These are phyloP conservation scores for Neofusicoccum laricinum DNA, from an alignment of 2,329 filamentous ascomycete species.

Conservation along the genomic window DNA sequence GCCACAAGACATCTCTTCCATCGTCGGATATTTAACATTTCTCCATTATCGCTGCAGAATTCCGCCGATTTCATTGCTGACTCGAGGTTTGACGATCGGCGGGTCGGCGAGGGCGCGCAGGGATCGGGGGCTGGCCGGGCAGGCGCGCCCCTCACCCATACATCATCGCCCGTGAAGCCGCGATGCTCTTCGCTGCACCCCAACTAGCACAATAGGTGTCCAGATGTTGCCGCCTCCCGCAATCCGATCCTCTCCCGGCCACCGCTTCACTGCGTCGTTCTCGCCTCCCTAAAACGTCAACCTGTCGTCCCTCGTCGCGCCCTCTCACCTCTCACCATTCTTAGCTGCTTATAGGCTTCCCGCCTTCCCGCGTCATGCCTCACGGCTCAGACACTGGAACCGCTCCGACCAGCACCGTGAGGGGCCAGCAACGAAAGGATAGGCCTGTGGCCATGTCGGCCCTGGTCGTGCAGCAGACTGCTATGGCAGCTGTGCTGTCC, in stretches of 20 bases:
- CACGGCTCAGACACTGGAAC: no score
- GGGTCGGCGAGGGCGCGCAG: not conserved
- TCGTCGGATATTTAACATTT: no score
- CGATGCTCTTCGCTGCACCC: not conserved
- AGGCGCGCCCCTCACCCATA: not conserved
- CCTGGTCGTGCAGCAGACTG: slow-evolving; percentile 25
- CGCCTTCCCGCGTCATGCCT: no score
- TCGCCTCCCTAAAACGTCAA: not conserved
- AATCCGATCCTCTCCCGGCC: not conserved
- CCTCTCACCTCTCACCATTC: no score
- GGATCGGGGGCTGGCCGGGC: not conserved
- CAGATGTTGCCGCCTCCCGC: not conserved
- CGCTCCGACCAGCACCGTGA: no score
- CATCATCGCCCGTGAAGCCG: not conserved
- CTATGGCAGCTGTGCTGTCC: slow-evolving; percentile 65
- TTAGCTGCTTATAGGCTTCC: no score
- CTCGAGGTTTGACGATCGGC: not conserved
- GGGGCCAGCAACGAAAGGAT: not conserved
- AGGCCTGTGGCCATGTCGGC: not conserved
- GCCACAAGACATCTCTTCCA: no score
- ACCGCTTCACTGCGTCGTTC: not conserved
- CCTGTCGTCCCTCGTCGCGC: no score
- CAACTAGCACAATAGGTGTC: not conserved
- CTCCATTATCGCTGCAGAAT: no score
- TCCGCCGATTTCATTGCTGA: no score